Percentiles rank a stretch among this genome's conserved stretches.
Conservation (phyloP, 345 rosid species). For the Pugionium dolabratum region DNA sequence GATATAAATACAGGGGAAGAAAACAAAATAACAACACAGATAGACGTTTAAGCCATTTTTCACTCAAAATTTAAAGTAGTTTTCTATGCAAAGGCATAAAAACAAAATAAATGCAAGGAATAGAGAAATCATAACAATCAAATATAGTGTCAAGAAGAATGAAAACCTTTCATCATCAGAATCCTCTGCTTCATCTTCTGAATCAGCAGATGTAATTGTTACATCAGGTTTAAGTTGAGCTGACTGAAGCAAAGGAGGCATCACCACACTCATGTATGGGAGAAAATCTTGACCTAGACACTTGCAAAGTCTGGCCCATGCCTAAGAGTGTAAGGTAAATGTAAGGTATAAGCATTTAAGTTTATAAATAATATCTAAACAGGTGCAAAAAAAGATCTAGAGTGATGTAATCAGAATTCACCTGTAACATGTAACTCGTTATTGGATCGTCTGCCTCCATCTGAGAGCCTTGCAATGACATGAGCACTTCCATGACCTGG, state of each 20-base stretch:
- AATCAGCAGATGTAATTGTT: slow-evolving; percentile 94
- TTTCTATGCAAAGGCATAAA: background rate
- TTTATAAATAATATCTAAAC: background rate
- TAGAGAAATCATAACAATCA: slow-evolving; percentile 9
- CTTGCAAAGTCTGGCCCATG: slow-evolving; percentile 99
- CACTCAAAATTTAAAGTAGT: background rate
- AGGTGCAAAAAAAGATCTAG: background rate
- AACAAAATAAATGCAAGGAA: slow-evolving; percentile 7
- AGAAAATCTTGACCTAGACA: slow-evolving; percentile 98
- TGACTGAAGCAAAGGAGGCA: slow-evolving; percentile 98
- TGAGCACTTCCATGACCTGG: slow-evolving; percentile 99
- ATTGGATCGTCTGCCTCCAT: slow-evolving; percentile 99
- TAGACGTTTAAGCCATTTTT: background rate
- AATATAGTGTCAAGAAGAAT: slow-evolving; percentile 12
- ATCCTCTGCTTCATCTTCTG: slow-evolving; percentile 87
- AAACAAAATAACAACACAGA: slow-evolving; percentile 2
- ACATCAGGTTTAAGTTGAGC: slow-evolving; percentile 99
- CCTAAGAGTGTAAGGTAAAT: slow-evolving; percentile 48
- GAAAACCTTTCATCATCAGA: slow-evolving; percentile 96
- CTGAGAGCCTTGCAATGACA: slow-evolving; percentile 96
- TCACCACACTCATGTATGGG: slow-evolving; percentile 96
- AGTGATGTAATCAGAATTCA: slow-evolving; percentile 38
- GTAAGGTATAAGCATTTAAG: background rate
- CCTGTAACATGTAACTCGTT: slow-evolving; percentile 98
- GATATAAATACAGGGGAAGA: background rate